Conservation (phyloP, 1,284 basidiomycete genomes). For the Puccinia hordei region DNA sequence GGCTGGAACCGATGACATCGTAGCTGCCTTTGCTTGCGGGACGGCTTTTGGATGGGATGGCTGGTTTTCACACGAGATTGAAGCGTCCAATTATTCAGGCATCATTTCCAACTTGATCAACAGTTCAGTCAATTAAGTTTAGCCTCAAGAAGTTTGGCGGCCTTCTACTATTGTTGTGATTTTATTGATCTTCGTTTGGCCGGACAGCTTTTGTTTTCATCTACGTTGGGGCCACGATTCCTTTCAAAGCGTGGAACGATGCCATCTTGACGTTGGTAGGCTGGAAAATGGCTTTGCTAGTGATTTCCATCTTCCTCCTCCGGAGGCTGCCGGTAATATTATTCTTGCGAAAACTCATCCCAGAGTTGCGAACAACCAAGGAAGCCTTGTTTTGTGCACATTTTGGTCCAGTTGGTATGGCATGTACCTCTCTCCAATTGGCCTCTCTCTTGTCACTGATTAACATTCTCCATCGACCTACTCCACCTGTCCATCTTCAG, state of each 20-base stretch:
- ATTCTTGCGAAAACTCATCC: slow-evolving; percentile 58
- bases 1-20: slow-evolving; percentile 54
- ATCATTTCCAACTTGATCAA: slow-evolving; percentile 58
- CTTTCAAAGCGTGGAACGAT: slow-evolving; percentile 56
- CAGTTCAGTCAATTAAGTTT: not conserved
- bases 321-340: slow-evolving; percentile 59
- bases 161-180: slow-evolving; percentile 54
- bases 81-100: slow-evolving; percentile 57
- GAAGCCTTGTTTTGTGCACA: too few species aligned
- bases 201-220: slow-evolving; percentile 55
- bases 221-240: slow-evolving; percentile 60
- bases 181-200: not conserved
- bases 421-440: too few species aligned
- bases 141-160: too few species aligned
- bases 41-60: slow-evolving; percentile 60
- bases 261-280: slow-evolving; percentile 54
- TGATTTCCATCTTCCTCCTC: slow-evolving; percentile 56
- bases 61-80: slow-evolving; percentile 48
- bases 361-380: slow-evolving; percentile 59
- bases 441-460: slow-evolving; percentile 59
- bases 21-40: slow-evolving; percentile 58
- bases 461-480: slow-evolving; percentile 48
- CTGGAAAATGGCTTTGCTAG: slow-evolving; percentile 57
- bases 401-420: slow-evolving; percentile 58
- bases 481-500: not conserved